phyloP scores from a whole-genome alignment of 1,284 basidiomycete genomes.

The Irpex sp. region DNA sequence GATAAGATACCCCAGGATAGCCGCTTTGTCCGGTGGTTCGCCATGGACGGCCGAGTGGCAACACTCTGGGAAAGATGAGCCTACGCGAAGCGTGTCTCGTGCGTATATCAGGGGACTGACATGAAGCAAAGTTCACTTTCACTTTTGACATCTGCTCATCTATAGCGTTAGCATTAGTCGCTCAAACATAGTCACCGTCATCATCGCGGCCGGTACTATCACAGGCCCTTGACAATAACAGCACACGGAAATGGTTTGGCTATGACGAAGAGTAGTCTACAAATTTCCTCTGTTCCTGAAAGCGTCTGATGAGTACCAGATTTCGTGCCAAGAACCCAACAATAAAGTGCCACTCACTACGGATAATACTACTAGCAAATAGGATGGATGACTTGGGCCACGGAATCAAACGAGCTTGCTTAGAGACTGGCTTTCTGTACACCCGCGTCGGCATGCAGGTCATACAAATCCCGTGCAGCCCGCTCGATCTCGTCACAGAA shows the following conservation, averaged over 20 bases:
- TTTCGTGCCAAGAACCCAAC: neutral
- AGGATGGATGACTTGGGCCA: neutral
- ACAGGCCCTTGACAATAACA: neutral
- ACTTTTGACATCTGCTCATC: neutral
- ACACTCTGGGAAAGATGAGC: neutral
- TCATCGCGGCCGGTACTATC: neutral
- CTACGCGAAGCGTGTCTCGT: neutral
- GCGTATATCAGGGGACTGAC: neutral
- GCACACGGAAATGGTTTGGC: neutral
- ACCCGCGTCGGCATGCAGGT: slow-evolving; percentile 18
- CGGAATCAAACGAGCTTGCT: neutral
- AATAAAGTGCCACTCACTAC: neutral
- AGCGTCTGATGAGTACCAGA: neutral
- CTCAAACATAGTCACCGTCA: neutral
- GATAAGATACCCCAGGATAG: no score
- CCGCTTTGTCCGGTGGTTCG: no score
- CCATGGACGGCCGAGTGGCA: no score
- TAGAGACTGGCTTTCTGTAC: slow-evolving; percentile 3
- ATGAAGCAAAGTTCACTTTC: neutral
- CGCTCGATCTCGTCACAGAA: slow-evolving; percentile 64
- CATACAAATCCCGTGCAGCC: slow-evolving; percentile 65
- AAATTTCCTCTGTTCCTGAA: neutral
- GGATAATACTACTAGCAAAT: neutral
- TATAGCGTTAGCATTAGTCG: neutral
- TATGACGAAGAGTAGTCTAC: neutral